Base-by-base conservation (phyloP, 371 early-diverging fungal genomes). In the Mucor saturninus region DNA sequence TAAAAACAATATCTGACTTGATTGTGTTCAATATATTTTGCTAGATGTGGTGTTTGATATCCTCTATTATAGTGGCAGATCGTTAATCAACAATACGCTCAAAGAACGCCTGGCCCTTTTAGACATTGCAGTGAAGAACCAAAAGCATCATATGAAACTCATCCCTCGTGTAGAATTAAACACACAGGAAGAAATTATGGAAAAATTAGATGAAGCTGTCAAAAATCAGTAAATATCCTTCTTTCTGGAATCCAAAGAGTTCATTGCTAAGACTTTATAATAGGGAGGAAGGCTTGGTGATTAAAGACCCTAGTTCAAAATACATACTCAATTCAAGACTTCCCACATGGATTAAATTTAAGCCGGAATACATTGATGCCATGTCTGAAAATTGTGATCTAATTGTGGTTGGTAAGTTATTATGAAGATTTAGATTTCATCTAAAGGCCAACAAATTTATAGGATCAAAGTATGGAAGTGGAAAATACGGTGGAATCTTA, bases 21-120 rank as follows among this genome's bases (percentile, higher is more conserved):
- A 75, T 85, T 43, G 87, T 87, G 2, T 91, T 91, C 71, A 91
- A 91, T 65, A 72, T 89, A 11, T 63, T 91, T 3, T 81, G 71
- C 70, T 76, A 85, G 86, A 81, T 52, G 74, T 86, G 49, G 89
- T 89, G 1, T 93, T 93, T 74, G 93, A 93, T 65, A 75, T 91
- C 14, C 65, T 93, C 2, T 81, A 73, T 69, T 76, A 84, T 57
- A 89, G 91, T 61, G 87, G 85, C 5, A 73, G 72, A 10, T 81
- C 84, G 3, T 59, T 93, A 14, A 69, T 82, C 8, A 77, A 84
- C 15, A 74, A 83, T 32, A 76, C 86, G 3, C 69, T 92, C 6
- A 58, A 60, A 28, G 72, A 85, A 5, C 81, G 93, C 4, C 67
- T 77, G 8, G 61, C 69, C 14, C 68, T 81, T 29, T 68, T 93